A percentile compares a stretch with the other conserved stretches of the same genome.
Conservation (phyloP, 345 rosid species). For the Hibiscus trionum region DNA sequence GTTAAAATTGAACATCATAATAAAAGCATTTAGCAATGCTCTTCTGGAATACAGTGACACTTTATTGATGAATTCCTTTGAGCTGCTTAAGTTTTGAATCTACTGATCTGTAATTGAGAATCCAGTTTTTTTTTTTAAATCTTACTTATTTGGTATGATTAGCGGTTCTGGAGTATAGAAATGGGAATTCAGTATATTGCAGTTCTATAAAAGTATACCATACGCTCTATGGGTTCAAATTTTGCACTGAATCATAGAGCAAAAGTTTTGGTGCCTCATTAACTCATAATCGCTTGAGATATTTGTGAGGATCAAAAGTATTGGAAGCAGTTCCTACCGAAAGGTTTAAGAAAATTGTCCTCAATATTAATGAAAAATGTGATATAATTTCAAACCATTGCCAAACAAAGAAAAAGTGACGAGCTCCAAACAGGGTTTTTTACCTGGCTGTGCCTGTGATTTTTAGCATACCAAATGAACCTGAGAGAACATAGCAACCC, state of each 20-base stretch:
- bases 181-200: neutral
- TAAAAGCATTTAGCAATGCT: neutral
- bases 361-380: too few relatives aligned
- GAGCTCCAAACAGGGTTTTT: too few relatives aligned
- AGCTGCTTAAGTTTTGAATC: neutral
- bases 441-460: too few relatives aligned
- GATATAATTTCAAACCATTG: too few relatives aligned
- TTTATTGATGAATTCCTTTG: neutral
- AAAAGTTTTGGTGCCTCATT: neutral
- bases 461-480: neutral
- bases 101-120: neutral
- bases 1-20: neutral
- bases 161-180: neutral
- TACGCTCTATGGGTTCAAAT: neutral
- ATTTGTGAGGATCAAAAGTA: neutral
- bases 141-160: neutral
- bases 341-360: neutral
- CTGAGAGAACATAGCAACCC: neutral
- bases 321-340: neutral
- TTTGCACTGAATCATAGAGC: neutral
- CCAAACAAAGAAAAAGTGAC: too few relatives aligned
- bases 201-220: neutral
- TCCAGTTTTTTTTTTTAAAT: neutral
- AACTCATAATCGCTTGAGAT: neutral
- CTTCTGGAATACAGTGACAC: neutral